Evolutionary conservation across 1,139 yeast species (phyloP).

Genomic region (Yamadazyma mexicana): DNA sequence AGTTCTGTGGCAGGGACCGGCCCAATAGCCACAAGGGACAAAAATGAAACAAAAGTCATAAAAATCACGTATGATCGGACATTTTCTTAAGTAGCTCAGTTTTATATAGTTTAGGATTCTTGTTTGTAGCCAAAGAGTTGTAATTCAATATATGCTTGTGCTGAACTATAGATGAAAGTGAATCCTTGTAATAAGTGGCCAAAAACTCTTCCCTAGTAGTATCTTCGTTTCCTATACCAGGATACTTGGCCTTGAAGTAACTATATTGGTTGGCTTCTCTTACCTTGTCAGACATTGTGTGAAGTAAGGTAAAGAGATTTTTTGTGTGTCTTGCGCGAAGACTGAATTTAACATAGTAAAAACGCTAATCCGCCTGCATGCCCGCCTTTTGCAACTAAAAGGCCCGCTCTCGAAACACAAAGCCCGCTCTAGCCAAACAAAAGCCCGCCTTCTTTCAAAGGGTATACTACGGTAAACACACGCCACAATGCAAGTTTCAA

Average conservation of each 20-base stretch:
- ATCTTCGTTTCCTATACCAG: conserved; percentile 73
- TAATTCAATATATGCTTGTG: conserved; percentile 70
- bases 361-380: too few relatives aligned
- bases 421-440: too few relatives aligned
- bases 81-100: conserved; percentile 61
- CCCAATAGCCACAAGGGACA: not conserved
- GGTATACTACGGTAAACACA: too few relatives aligned
- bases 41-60: too few relatives aligned
- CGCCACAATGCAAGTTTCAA: too few relatives aligned
- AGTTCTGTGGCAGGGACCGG: too few relatives aligned
- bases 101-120: conserved; percentile 50
- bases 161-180: conserved; percentile 67
- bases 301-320: too few relatives aligned
- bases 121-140: conserved; percentile 60
- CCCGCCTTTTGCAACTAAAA: too few relatives aligned
- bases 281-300: conserved; percentile 68
- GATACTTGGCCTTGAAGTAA: conserved; percentile 58
- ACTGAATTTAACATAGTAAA: too few relatives aligned
- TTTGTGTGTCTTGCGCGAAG: too few relatives aligned
- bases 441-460: too few relatives aligned
- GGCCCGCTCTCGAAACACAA: too few relatives aligned
- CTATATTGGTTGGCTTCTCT: conserved; percentile 65
- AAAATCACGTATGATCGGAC: conserved; percentile 21
- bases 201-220: conserved; percentile 50
- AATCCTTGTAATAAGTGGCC: conserved; percentile 68